These are phyloP conservation scores for Fusarium fracticaudum DNA, from an alignment of 2,329 filamentous ascomycete species.

Conservation along the genomic window DNA sequence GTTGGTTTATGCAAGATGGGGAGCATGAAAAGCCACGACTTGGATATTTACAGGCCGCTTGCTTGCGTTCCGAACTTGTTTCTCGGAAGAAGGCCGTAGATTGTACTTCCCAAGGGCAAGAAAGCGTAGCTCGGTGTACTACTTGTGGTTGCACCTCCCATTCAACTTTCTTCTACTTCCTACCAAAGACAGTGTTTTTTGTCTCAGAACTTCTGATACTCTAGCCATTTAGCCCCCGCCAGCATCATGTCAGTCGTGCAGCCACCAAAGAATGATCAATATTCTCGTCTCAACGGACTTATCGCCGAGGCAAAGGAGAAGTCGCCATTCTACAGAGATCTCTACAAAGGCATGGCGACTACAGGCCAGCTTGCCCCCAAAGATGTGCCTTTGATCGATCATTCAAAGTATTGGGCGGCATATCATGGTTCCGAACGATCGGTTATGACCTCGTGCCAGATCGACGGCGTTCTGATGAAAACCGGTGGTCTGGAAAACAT, in stretches of 20 bases:
- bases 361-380: neutral
- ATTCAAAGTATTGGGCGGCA: neutral
- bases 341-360: neutral
- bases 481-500: neutral
- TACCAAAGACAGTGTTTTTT: too few relatives aligned
- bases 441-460: neutral
- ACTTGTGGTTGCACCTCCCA: too few relatives aligned
- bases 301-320: neutral
- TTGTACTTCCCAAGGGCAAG: too few relatives aligned
- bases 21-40: neutral
- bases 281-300: neutral
- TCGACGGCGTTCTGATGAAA: neutral
- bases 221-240: rapidly evolving
- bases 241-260: neutral
- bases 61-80: too few relatives aligned
- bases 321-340: neutral
- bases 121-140: too few relatives aligned
- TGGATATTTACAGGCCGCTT: neutral
- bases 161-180: too few relatives aligned
- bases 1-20: too few relatives aligned
- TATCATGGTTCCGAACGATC: neutral
- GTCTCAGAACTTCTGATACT: too few relatives aligned
- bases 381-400: neutral
- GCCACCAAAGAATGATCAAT: neutral
- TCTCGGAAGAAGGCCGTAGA: neutral